Conservation (phyloP, 1,139 yeast species). For the Kodamaea arcana region DNA sequence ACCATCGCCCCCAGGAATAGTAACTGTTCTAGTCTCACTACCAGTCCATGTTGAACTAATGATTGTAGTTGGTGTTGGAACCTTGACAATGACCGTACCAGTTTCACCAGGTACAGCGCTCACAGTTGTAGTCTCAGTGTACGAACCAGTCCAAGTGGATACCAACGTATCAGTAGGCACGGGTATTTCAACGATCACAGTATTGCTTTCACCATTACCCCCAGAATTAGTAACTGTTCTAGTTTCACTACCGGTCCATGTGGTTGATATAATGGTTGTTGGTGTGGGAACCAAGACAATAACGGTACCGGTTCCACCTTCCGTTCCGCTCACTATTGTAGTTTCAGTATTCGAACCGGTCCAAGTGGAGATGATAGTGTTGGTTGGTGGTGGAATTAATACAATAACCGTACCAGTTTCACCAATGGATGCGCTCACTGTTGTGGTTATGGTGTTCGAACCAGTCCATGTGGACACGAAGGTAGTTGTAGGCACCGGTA, state of each 20-base stretch:
- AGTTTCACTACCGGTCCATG: neutral
- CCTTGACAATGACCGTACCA: neutral
- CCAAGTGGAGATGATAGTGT: neutral
- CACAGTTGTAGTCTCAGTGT: neutral
- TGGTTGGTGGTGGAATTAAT: neutral
- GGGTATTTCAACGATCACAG: neutral
- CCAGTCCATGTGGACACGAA: neutral
- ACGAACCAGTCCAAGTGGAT: neutral
- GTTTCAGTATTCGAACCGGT: neutral
- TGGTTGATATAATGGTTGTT: neutral
- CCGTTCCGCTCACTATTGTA: neutral
- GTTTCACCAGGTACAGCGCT: neutral
- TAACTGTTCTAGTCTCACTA: neutral
- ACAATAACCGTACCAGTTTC: neutral
- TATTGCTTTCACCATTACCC: neutral
- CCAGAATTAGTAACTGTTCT: neutral
- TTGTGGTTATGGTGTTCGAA: neutral
- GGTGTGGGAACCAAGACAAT: neutral
- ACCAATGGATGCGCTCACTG: neutral
- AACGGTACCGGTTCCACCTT: neutral
- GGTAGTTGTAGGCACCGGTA: neutral
- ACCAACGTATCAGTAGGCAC: neutral
- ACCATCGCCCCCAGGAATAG: neutral
- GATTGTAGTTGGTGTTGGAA: neutral
- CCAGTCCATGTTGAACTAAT: neutral